Conservation (phyloP, 768 basidiomycete species). For the Galerina sulciceps region DNA sequence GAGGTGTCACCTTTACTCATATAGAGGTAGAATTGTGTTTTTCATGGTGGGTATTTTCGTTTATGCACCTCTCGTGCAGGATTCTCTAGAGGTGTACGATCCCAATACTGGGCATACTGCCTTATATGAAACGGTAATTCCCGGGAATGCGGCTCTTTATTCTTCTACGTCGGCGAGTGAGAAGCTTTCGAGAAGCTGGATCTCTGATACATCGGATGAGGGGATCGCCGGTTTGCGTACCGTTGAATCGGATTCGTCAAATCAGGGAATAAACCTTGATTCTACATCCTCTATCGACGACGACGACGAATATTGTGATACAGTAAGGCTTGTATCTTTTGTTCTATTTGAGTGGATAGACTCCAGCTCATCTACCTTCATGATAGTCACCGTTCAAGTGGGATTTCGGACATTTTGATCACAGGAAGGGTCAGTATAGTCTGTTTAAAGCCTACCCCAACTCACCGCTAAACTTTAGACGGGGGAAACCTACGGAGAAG, state of each 20-base stretch:
- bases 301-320: slow-evolving; percentile 45
- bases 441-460: background rate
- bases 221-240: slow-evolving; percentile 34
- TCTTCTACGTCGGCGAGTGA: slow-evolving; percentile 36
- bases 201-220: slow-evolving; percentile 31
- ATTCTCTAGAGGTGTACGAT: slow-evolving; percentile 45
- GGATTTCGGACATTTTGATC: slow-evolving; percentile 55
- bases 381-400: slow-evolving; percentile 36
- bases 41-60: background rate
- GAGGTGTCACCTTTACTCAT: slow-evolving; percentile 33
- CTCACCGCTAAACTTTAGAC: slow-evolving; percentile 33
- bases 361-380: background rate
- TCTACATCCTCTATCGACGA: slow-evolving; percentile 29
- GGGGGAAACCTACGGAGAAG: slow-evolving; percentile 44
- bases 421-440: slow-evolving; percentile 47
- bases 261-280: slow-evolving; percentile 13
- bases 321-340: slow-evolving; percentile 25
- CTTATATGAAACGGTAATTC: slow-evolving; percentile 50
- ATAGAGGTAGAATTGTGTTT: slow-evolving; percentile 31
- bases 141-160: slow-evolving; percentile 41
- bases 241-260: slow-evolving; percentile 20
- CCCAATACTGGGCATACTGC: slow-evolving; percentile 38
- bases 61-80: slow-evolving; percentile 29
- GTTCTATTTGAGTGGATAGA: background rate
- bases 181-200: slow-evolving; percentile 28